phyloP scores from a whole-genome alignment of 1,139 yeast species.

The Sugiyamaella neomexicana region DNA sequence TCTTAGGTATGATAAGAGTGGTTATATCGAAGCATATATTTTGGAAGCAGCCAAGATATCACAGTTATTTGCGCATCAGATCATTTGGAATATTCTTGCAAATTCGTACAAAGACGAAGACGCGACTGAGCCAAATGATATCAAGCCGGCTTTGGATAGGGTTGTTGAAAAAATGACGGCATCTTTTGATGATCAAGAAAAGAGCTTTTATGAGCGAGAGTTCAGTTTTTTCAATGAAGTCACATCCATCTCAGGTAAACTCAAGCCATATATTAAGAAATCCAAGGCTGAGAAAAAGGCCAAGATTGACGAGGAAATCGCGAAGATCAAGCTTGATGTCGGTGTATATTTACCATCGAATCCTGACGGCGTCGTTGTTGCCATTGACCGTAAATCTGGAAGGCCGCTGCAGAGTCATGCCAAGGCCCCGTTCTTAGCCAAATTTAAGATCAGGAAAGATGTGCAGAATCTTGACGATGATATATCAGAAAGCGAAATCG shows the following conservation, averaged over 20 bases:
- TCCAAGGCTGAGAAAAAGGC: constrained; percentile 94
- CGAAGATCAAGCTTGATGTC: constrained; percentile 67
- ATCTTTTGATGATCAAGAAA: constrained; percentile 61
- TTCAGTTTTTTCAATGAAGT: constrained; percentile 89
- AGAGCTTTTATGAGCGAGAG: constrained; percentile 72
- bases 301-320: constrained; percentile 96
- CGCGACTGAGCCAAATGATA: constrained; percentile 64
- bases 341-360: constrained; percentile 95
- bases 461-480: constrained; percentile 33
- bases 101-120: constrained; percentile 91
- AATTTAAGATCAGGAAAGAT: constrained; percentile 76
- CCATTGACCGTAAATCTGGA: constrained; percentile 89
- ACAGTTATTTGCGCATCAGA: constrained; percentile 93
- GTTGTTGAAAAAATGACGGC: constrained; percentile 68
- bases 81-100: constrained; percentile 97
- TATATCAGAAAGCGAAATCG: constrained; percentile 11
- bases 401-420: constrained; percentile 98
- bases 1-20: constrained; percentile 75
- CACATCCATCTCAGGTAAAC: constrained; percentile 88
- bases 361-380: constrained; percentile 93
- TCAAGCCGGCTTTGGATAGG: constrained; percentile 80
- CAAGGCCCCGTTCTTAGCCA: constrained; percentile 97
- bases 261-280: constrained; percentile 90
- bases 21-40: constrained; percentile 86
- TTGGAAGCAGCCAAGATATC: constrained; percentile 90